Evolutionary conservation across 1,284 basidiomycete genomes (phyloP), one percentile per base, ranked within the genome.

Genomic region (Melampsora larici-populina): DNA sequence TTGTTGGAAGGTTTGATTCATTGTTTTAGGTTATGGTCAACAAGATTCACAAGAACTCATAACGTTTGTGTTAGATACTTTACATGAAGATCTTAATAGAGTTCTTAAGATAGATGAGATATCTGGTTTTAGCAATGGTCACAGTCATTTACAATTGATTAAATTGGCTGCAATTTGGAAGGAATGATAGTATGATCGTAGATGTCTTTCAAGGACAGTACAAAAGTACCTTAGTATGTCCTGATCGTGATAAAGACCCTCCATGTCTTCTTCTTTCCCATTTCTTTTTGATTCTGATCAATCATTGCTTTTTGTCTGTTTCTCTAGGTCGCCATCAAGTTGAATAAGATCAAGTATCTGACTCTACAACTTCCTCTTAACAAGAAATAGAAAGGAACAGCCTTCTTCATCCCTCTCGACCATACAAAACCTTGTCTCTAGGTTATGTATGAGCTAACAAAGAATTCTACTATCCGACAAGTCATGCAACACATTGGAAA

Each of bases 271-370:
- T 66, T 36, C 1, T 18, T 13, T 21, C 24, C 2, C 29, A 26
- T 24, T 40, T 11, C 7, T 15, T 29, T 36, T 36, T 13, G 13
- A 58, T 13, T 17, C 26, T 43, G 8, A 24, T 7, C 3, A 31
- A 71, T 11, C 24, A 29, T 29, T 40, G 55, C 49, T 29, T 1
- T 48, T 11, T 21, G 1, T 29, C n/a, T 48, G 49, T 17, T 62
- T 24, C 2, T 62, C n/a, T 31, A 94, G 94, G 90, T 97, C 79
- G 98, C 96, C 0, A 97, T 99, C 85, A 99, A 96, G 0, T 96
- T 99, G 82, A 96, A 99, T 84, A 95, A 95, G 17, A 97, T 96
- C 88, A 99, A 98, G 96, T 99, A 99, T 85, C 89, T 99, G 80
- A 98, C 97, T 1, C 87, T 98, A 26, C 96, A 96, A 1, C 86